These are phyloP conservation scores for Cordyceps tenuipes DNA, from an alignment of 2,329 filamentous ascomycete species.

Conservation along the genomic window DNA sequence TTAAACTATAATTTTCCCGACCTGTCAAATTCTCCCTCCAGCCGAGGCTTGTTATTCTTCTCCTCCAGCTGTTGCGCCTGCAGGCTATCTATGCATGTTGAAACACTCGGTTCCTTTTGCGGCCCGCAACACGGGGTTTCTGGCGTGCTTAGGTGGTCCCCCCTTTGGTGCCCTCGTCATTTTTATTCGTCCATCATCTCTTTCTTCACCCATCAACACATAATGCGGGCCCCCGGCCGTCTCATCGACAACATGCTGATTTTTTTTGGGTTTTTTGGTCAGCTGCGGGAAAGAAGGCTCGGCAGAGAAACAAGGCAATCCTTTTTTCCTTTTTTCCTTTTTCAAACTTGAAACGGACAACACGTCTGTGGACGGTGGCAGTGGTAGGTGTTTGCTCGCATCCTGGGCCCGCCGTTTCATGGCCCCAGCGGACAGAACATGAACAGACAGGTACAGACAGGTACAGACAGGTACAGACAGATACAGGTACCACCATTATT, in stretches of 20 bases:
- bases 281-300: too few species aligned
- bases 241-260: too few species aligned
- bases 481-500: too few species aligned
- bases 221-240: too few species aligned
- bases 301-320: neutral
- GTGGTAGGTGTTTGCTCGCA: neutral
- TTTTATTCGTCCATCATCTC: neutral
- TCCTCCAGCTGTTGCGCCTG: neutral
- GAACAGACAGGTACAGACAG: neutral
- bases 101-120: neutral
- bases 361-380: neutral
- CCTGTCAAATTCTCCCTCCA: neutral
- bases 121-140: neutral
- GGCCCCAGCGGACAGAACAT: neutral
- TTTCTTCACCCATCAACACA: neutral
- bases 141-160: neutral
- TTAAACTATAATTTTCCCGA: neutral
- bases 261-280: too few species aligned
- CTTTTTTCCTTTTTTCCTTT: neutral
- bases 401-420: neutral
- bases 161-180: neutral
- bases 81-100: slow-evolving; percentile 8
- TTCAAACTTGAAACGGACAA: neutral
- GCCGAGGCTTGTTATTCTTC: neutral
- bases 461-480: neutral